phyloP scores from a whole-genome alignment of 148 eudicot genomes.

The Mesembryanthemum crystallinum region DNA sequence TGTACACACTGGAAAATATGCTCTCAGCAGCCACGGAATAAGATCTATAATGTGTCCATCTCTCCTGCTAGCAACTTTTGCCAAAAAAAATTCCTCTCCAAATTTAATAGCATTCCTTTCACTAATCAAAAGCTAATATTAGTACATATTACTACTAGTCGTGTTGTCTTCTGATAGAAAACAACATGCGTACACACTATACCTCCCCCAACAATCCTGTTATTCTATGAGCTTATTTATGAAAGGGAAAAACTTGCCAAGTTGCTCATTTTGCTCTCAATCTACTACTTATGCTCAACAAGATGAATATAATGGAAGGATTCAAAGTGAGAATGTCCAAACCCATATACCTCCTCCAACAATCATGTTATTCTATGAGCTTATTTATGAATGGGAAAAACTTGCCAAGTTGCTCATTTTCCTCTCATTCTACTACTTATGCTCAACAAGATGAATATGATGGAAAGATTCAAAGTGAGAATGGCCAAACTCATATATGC shows the following conservation, averaged over 20 bases:
- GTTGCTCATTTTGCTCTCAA: neutral
- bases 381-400: neutral
- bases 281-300: neutral
- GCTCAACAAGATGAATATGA: neutral
- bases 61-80: no score
- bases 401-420: neutral
- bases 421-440: neutral
- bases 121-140: no score
- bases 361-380: neutral
- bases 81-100: no score
- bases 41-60: no score
- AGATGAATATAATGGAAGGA: neutral
- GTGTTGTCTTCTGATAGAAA: neutral
- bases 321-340: neutral
- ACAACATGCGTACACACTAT: neutral
- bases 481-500: no score
- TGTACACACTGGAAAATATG: no score
- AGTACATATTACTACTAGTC: no score
- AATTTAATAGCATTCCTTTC: no score
- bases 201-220: neutral
- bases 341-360: neutral
- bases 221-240: neutral
- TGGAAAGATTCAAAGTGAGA: neutral
- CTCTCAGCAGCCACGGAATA: no score
- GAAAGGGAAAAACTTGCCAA: neutral